A percentile compares a stretch with the other conserved stretches of the same genome.
phyloP scores from a whole-genome alignment of 2,329 filamentous ascomycete species.

The Botrytis paeoniae region DNA sequence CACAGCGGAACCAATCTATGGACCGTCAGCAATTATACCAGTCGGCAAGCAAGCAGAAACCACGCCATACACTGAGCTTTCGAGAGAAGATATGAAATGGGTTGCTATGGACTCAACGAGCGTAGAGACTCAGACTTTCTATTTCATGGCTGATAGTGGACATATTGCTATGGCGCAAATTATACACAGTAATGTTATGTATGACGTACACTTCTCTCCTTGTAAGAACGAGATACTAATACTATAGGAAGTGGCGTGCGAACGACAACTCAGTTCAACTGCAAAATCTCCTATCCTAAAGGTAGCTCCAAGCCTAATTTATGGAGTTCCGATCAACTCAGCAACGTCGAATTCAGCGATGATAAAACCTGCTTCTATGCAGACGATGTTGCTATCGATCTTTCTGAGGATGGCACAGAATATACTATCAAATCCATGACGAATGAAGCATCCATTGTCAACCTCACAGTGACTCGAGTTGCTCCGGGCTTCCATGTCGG shows the following conservation, averaged over 20 bases:
- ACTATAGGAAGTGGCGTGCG: slow-evolving; percentile 68
- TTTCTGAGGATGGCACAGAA: slow-evolving; percentile 76
- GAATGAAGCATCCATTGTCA: slow-evolving; percentile 77
- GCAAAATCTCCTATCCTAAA: slow-evolving; percentile 79
- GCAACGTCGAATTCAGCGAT: slow-evolving; percentile 78
- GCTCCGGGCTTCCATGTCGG: slow-evolving; percentile 83
- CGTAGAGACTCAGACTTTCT: slow-evolving; percentile 95
- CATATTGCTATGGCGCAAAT: slow-evolving; percentile 78
- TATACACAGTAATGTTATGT: slow-evolving; percentile 98
- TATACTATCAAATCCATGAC: slow-evolving; percentile 90
- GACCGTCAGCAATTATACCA: slow-evolving; percentile 79
- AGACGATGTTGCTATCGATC: slow-evolving; percentile 77
- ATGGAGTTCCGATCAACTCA: slow-evolving; percentile 80
- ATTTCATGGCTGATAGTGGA: slow-evolving; percentile 77
- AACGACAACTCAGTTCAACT: slow-evolving; percentile 90
- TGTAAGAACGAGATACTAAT: slow-evolving; percentile 30
- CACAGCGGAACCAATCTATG: slow-evolving; percentile 95
- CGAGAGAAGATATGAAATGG: slow-evolving; percentile 80
- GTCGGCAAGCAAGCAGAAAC: slow-evolving; percentile 77
- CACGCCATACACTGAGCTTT: slow-evolving; percentile 76
- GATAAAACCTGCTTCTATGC: slow-evolving; percentile 82
- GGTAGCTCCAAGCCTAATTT: slow-evolving; percentile 67
- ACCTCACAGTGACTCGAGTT: slow-evolving; percentile 73
- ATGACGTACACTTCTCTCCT: slow-evolving; percentile 40
- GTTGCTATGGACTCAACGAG: slow-evolving; percentile 74